Evolutionary conservation across 805 yeast species (phyloP).

Genomic region (Kluyveromyces wickerhamii): DNA sequence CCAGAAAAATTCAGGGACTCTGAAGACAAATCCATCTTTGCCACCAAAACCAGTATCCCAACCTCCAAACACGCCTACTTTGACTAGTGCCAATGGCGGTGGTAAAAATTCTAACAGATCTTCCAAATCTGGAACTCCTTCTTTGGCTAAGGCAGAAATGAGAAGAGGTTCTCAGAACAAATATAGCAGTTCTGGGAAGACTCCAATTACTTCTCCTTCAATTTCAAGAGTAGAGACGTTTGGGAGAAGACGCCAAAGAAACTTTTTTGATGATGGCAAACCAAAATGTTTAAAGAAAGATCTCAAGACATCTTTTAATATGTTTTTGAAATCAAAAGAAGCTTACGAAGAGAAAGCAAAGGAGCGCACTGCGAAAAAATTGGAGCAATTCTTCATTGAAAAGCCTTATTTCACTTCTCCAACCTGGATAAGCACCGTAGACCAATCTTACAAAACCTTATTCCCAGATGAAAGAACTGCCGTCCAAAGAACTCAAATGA

Average conservation of each 20-base stretch:
- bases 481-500: constrained; percentile 24
- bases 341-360: constrained; percentile 24
- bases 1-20: constrained; percentile 10
- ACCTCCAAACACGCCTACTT: constrained; percentile 7
- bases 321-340: constrained; percentile 41
- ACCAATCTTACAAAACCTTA: constrained; percentile 45
- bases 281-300: constrained; percentile 25
- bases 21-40: constrained; percentile 20
- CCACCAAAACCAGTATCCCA: constrained; percentile 18
- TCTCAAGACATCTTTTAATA: constrained; percentile 41
- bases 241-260: constrained; percentile 19
- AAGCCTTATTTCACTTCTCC: constrained; percentile 68
- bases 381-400: constrained; percentile 40
- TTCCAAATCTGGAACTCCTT: constrained; percentile 18
- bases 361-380: constrained; percentile 16
- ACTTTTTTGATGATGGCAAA: constrained; percentile 22
- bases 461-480: constrained; percentile 38
- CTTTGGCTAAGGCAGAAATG: constrained; percentile 18
- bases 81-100: constrained; percentile 10
- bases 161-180: constrained; percentile 15
- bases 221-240: constrained; percentile 12
- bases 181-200: constrained; percentile 23
- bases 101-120: constrained; percentile 5
- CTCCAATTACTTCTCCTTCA: constrained; percentile 17
- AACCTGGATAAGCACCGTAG: constrained; percentile 60